A percentile compares a stretch with the other conserved stretches of the same genome.
These are phyloP conservation scores for Echites panduratus DNA, from an alignment of 257 asterid genomes.

Conservation along the genomic window DNA sequence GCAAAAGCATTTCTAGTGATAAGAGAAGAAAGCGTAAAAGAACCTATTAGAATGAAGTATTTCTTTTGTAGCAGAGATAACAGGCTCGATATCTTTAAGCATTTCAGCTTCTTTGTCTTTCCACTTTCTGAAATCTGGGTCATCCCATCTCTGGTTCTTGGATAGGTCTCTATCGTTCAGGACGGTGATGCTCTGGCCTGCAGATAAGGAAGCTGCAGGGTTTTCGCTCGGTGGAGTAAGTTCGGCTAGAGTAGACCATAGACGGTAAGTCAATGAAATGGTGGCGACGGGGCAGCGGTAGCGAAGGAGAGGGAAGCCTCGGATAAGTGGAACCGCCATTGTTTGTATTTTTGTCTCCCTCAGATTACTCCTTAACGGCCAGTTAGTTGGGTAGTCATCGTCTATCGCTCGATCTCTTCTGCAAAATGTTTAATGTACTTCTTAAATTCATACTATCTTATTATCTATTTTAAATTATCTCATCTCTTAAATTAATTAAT, in stretches of 20 bases:
- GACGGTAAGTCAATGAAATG: conserved; percentile 27
- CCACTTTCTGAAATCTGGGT: conserved; percentile 62
- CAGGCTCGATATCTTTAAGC: conserved; percentile 59
- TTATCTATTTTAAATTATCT: too few species aligned
- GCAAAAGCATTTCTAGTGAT: neutral
- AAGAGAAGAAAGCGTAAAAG: neutral
- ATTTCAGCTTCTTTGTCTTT: conserved; percentile 58
- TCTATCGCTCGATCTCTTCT: too few species aligned
- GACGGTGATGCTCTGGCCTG: conserved; percentile 14
- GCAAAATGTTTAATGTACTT: too few species aligned
- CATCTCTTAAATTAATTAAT: too few species aligned
- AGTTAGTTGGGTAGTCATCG: neutral
- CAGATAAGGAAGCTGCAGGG: conserved; percentile 10
- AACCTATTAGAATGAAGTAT: conserved; percentile 78
- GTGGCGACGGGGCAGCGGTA: conserved; percentile 27
- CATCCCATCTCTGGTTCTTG: conserved; percentile 31
- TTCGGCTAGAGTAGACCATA: conserved; percentile 35
- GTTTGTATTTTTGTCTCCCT: neutral
- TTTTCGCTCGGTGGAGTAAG: conserved; percentile 26
- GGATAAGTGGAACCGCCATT: conserved; percentile 61
- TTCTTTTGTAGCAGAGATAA: conserved; percentile 48
- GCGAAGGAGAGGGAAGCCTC: conserved; percentile 53
- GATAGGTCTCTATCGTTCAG: conserved; percentile 30
- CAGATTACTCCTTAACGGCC: neutral
- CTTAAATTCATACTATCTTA: too few species aligned